These are phyloP conservation scores for Fusarium brachygibbosum DNA, from an alignment of 2,329 filamentous ascomycete genomes.

Conservation along the genomic window DNA sequence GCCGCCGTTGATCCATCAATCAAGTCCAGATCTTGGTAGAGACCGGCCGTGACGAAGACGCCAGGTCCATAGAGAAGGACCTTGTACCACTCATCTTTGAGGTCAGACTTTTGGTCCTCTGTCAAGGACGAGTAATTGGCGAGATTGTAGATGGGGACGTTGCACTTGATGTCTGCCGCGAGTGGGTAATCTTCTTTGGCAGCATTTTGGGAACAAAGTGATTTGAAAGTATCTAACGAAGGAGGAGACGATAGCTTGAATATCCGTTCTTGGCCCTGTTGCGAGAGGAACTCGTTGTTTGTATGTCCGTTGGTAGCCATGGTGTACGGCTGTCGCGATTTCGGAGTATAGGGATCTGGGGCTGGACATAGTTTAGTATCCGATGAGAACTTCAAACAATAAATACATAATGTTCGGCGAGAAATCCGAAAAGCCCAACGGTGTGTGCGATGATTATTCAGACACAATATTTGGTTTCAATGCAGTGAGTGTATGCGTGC, in stretches of 20 bases:
- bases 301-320: constrained; percentile 25
- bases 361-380: neutral
- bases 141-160: constrained; percentile 70
- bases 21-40: constrained; percentile 60
- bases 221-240: constrained; percentile 59
- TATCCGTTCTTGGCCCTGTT: constrained; percentile 35
- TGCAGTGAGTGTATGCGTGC: neutral
- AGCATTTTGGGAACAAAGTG: constrained; percentile 59
- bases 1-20: constrained; percentile 63
- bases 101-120: constrained; percentile 47
- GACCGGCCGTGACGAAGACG: constrained; percentile 68
- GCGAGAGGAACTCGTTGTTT: constrained; percentile 4
- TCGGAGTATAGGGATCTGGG: neutral
- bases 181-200: constrained; percentile 61
- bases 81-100: constrained; percentile 73
- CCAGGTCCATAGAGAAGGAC: constrained; percentile 69
- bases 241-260: constrained; percentile 50
- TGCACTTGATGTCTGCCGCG: constrained; percentile 59
- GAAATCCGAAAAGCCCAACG: neutral
- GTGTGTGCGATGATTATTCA: neutral
- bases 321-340: neutral
- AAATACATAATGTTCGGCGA: constrained; percentile 14
- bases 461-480: neutral
- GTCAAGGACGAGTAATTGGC: constrained; percentile 50
- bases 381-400: neutral